Conservation (phyloP, 108 stramenopile genomes). For the Conticribra weissflogii region DNA sequence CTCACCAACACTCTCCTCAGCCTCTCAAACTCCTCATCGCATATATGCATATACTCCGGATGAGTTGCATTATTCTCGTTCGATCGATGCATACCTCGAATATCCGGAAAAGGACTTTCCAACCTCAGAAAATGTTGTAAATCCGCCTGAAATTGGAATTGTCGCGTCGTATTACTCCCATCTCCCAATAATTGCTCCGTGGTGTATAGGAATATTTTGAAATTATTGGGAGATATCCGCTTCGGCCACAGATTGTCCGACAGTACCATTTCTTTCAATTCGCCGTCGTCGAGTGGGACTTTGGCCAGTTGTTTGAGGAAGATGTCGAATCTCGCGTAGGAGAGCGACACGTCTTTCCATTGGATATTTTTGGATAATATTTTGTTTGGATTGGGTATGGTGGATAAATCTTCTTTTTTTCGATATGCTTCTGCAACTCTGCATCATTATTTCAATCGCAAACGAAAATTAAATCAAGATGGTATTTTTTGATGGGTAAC, state of each 20-base stretch:
- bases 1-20: neutral
- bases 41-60: constrained; percentile 55
- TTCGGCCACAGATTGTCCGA: constrained; percentile 13
- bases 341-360: constrained; percentile 18
- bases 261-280: constrained; percentile 27
- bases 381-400: constrained; percentile 18
- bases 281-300: constrained; percentile 20
- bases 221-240: constrained; percentile 42
- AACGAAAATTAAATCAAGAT: no score
- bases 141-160: constrained; percentile 26
- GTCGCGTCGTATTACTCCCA: constrained; percentile 40
- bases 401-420: neutral
- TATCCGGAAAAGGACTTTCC: constrained; percentile 25
- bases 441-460: no score
- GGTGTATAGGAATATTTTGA: constrained; percentile 52
- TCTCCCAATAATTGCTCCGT: constrained; percentile 54
- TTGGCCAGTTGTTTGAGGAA: constrained; percentile 33
- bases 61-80: constrained; percentile 31
- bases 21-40: constrained; percentile 20
- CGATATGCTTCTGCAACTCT: neutral
- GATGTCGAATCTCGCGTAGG: constrained; percentile 18
- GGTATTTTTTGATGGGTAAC: no score
- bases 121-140: constrained; percentile 46
- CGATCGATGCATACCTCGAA: constrained; percentile 24
- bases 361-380: constrained; percentile 12